Evolutionary conservation across 2,329 filamentous ascomycete genomes (phyloP).

Genomic region (Didymella keratinophila): DNA sequence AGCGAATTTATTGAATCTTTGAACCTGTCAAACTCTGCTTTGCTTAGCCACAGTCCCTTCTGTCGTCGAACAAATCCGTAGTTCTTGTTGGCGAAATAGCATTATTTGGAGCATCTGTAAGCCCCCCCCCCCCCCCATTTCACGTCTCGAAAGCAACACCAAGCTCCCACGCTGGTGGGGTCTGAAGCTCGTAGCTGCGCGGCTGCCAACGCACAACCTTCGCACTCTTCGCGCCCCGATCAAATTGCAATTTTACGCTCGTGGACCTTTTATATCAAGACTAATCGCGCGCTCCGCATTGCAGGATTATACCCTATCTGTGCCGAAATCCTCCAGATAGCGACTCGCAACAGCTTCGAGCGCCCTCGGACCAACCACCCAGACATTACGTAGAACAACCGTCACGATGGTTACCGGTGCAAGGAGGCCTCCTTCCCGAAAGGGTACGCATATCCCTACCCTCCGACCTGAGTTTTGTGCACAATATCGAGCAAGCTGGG

Average conservation of each 20-base stretch:
- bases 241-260: not conserved
- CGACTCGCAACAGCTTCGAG: slow-evolving; percentile 5
- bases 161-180: slow-evolving; percentile 4
- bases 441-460: slow-evolving; percentile 66
- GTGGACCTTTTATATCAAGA: not conserved
- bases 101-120: slow-evolving; percentile 19
- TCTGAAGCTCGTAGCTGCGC: not conserved
- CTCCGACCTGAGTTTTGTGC: slow-evolving; percentile 3
- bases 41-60: not conserved
- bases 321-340: not conserved
- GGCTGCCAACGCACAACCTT: slow-evolving; percentile 6
- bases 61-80: not conserved
- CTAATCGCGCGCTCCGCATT: slow-evolving; percentile 7
- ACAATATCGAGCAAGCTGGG: slow-evolving; percentile 6
- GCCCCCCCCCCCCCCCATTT: too few relatives aligned
- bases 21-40: not conserved
- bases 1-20: not conserved
- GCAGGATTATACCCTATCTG: slow-evolving; percentile 2
- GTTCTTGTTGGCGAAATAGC: not conserved
- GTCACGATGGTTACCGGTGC: slow-evolving; percentile 71
- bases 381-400: slow-evolving; percentile 19
- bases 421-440: slow-evolving; percentile 71
- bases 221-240: not conserved
- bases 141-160: slow-evolving; percentile 7
- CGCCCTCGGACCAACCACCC: not conserved